phyloP scores from a whole-genome alignment of 2,329 filamentous ascomycete genomes.

The Zalaria obscura region DNA sequence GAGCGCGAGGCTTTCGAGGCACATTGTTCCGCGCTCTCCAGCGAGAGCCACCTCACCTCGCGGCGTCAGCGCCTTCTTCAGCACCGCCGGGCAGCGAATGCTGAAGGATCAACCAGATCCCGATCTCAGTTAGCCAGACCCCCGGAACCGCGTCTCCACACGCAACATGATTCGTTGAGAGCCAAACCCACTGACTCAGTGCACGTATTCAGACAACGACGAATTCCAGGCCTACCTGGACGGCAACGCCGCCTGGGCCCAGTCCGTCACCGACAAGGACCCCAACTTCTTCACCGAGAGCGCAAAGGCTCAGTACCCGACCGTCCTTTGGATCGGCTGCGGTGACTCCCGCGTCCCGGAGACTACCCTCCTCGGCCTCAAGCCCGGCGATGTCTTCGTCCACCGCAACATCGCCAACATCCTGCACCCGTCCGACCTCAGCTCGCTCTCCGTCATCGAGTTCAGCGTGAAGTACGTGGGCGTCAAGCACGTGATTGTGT shows the following conservation, averaged over 20 bases:
- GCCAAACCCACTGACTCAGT: too few relatives aligned
- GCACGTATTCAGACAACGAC: too few relatives aligned
- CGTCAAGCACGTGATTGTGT: conserved; percentile 48
- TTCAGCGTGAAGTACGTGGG: conserved; percentile 62
- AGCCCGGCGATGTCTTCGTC: conserved; percentile 75
- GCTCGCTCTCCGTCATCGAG: conserved; percentile 60
- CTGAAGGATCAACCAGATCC: too few relatives aligned
- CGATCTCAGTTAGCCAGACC: too few relatives aligned
- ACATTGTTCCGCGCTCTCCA: too few relatives aligned
- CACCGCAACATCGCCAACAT: conserved; percentile 88
- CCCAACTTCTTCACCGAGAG: conserved; percentile 58
- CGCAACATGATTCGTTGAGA: too few relatives aligned
- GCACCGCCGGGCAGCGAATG: too few relatives aligned
- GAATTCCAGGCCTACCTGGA: background rate
- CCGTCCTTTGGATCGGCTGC: conserved; percentile 73
- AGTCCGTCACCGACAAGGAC: conserved; percentile 48
- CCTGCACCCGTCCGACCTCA: conserved; percentile 60
- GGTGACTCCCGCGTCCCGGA: conserved; percentile 76
- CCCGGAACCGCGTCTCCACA: too few relatives aligned
- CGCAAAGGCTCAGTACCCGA: conserved; percentile 50
- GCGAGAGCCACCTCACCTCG: too few relatives aligned
- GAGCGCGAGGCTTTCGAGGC: too few relatives aligned
- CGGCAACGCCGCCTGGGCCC: conserved; percentile 46
- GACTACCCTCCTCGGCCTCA: conserved; percentile 62
- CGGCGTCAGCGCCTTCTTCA: too few relatives aligned